A percentile compares a stretch with the other conserved stretches of the same genome.
These are phyloP conservation scores for Cruciata laevipes DNA, from an alignment of 257 asterid genomes.

Conservation along the genomic window DNA sequence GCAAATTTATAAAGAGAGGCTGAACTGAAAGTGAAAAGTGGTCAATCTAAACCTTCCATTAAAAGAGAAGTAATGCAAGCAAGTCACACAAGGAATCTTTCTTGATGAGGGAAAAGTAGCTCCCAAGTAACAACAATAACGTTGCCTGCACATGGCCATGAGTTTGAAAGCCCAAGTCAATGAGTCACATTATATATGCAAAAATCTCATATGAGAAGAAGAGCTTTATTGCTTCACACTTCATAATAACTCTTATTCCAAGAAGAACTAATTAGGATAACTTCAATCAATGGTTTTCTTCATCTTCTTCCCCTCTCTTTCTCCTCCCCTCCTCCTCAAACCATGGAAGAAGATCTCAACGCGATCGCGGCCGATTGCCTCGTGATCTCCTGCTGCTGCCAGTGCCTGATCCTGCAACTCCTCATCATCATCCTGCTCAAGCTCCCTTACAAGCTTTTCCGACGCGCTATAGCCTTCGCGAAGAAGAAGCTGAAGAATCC, in stretches of 20 bases:
- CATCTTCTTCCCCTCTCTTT: constrained; percentile 13
- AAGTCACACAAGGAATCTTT: constrained; percentile 30
- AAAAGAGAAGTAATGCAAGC: constrained; percentile 27
- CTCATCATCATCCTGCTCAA: constrained; percentile 52
- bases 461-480: constrained; percentile 35
- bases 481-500: constrained; percentile 33
- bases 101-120: constrained; percentile 24
- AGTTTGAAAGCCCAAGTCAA: constrained; percentile 38
- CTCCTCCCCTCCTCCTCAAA: not conserved
- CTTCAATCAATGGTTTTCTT: constrained; percentile 31
- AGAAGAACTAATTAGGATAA: constrained; percentile 28
- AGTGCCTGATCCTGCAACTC: constrained; percentile 69
- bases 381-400: constrained; percentile 77
- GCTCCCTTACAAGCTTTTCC: constrained; percentile 45
- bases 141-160: constrained; percentile 16
- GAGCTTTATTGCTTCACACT: constrained; percentile 73
- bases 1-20: not conserved
- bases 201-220: constrained; percentile 3
- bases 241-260: constrained; percentile 22
- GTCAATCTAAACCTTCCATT: constrained; percentile 15
- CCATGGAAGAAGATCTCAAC: constrained; percentile 69
- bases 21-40: not conserved
- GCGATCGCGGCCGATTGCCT: constrained; percentile 71
- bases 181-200: constrained; percentile 21
- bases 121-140: constrained; percentile 33